Evolutionary conservation across 225 moss, liverwort and hornwort genomes (phyloP), one percentile per base, ranked within the genome.

Genomic region (Takakia lepidozioides): DNA sequence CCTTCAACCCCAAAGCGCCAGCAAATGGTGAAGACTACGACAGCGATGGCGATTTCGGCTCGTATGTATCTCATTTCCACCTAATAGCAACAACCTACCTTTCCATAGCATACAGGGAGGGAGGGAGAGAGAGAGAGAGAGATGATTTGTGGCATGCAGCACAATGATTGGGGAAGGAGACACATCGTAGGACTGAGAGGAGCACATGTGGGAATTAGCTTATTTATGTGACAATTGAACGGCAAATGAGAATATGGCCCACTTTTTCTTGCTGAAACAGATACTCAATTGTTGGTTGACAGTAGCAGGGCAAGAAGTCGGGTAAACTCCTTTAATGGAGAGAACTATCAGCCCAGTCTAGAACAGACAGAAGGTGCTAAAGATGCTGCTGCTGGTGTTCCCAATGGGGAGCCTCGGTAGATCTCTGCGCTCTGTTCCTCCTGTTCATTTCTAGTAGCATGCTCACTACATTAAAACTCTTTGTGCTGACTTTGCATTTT

Each of bases 1-100:
- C 84, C 45, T 64, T 84, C 46, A 75, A 69, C 56, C 70, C 73
- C 43, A 63, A 75, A 61, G 72, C 77, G 55, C 69, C 81, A 58
- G 81, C 66, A 45, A 82, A 78, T 65, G 74, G 67, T 62, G 88
- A 78, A 60, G 88, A 84, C 72, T 71, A 82, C 58, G 84, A 82
- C 74, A 84, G 75, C 64, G 78, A 84, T 62, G 84, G 58, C 19
- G 75, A 84, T 66, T 75, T 70, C 52, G 70, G 78, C 78, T 79
- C 75, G 87, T 88, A 88, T 74, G 84, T 74, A 32, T 32, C 43
- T 71, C 70, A 65, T 38, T 61, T 54, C 69, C 61, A 61, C 44
- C 19, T 8, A 16, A 40, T 7, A 3, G 19, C 1, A 40, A 19
- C 40, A 40, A 40, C 40, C 3, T n/a, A 19, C 6, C 17, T 19